A percentile compares a stretch with the other conserved stretches of the same genome.
These are phyloP conservation scores for Selenicereus undatus DNA, from an alignment of 148 eudicot species.

Conservation along the genomic window DNA sequence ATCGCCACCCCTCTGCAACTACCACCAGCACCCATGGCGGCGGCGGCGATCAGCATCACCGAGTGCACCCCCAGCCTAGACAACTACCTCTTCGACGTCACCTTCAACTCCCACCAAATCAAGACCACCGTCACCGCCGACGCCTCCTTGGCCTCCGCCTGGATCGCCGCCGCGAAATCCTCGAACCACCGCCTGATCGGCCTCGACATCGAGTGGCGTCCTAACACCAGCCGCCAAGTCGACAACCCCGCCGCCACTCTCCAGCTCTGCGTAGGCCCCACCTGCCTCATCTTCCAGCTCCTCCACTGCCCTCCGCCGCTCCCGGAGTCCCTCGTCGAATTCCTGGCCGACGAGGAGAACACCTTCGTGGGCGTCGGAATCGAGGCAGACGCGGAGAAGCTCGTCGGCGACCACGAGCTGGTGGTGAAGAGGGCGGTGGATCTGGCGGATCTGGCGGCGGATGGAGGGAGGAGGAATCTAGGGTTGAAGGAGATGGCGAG, in stretches of 20 bases:
- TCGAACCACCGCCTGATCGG: slow-evolving; percentile 35
- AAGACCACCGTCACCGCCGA: slow-evolving; percentile 31
- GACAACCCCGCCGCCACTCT: slow-evolving; percentile 45
- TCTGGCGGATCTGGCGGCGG: neutral
- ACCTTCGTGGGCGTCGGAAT: slow-evolving; percentile 48
- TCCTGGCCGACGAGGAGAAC: slow-evolving; percentile 19
- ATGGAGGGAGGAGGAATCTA: slow-evolving; percentile 1
- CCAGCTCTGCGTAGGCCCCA: slow-evolving; percentile 40
- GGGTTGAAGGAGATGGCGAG: slow-evolving; percentile 45
- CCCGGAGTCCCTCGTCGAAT: slow-evolving; percentile 22
- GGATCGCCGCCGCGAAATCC: slow-evolving; percentile 22
- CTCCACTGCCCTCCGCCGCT: slow-evolving; percentile 24
- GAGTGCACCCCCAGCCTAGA: slow-evolving; percentile 18
- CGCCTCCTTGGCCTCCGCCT: slow-evolving; percentile 9
- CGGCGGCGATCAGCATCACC: slow-evolving; percentile 14
- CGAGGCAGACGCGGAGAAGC: slow-evolving; percentile 30
- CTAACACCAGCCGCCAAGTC: slow-evolving; percentile 21
- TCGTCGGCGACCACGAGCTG: slow-evolving; percentile 34
- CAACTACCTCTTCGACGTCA: slow-evolving; percentile 21
- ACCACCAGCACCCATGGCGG: slow-evolving; percentile 10
- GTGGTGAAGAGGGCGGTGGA: neutral
- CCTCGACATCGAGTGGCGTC: slow-evolving; percentile 59
- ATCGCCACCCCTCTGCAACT: neutral
- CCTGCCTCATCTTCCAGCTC: slow-evolving; percentile 50
- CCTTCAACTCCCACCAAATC: slow-evolving; percentile 19